Percentiles rank a stretch among this genome's conserved stretches.
Evolutionary conservation across 2,329 filamentous ascomycete species (phyloP).

Genomic region (Ceratocystiopsis sp.): DNA sequence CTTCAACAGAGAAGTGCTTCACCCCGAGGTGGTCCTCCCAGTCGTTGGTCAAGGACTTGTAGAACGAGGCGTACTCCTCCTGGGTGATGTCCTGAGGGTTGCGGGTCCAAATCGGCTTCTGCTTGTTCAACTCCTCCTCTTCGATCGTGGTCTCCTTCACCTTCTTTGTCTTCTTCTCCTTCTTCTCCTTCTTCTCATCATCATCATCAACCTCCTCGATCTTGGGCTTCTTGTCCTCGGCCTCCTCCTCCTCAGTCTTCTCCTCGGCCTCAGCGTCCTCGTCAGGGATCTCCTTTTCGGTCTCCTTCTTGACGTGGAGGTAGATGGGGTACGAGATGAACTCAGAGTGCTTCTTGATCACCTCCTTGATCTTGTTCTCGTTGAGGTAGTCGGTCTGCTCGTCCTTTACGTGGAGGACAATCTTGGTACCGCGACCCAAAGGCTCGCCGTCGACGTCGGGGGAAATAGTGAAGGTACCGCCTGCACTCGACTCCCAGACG

Average conservation of each 20-base stretch:
- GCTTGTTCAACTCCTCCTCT: conserved; percentile 99
- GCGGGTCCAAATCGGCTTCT: conserved; percentile 99
- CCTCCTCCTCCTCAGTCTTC: conserved; percentile 39
- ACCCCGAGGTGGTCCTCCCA: conserved; percentile 99
- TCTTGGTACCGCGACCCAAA: conserved; percentile 90
- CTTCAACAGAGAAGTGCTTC: conserved; percentile 99
- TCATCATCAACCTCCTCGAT: conserved; percentile 83
- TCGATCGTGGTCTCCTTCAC: conserved; percentile 97
- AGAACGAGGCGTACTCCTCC: conserved; percentile 98
- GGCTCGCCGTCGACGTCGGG: conserved; percentile 82
- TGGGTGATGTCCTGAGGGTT: conserved; percentile 89
- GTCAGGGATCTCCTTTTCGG: conserved; percentile 94
- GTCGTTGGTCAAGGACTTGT: conserved; percentile 99
- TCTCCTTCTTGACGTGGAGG: conserved; percentile 98
- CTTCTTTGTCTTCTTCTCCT: conserved; percentile 98
- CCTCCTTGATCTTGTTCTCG: conserved; percentile 99
- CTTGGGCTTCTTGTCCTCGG: conserved; percentile 90
- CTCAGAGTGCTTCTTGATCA: conserved; percentile 99
- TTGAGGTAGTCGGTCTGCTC: conserved; percentile 98
- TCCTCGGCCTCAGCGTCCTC: conserved; percentile 56
- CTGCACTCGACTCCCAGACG: conserved; percentile 95
- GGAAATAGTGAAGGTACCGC: conserved; percentile 89
- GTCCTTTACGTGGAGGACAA: conserved; percentile 97
- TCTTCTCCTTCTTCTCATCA: conserved; percentile 60
- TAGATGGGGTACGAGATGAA: conserved; percentile 99